Conservation (phyloP, 1,284 basidiomycete species). For the Somion occarium region DNA sequence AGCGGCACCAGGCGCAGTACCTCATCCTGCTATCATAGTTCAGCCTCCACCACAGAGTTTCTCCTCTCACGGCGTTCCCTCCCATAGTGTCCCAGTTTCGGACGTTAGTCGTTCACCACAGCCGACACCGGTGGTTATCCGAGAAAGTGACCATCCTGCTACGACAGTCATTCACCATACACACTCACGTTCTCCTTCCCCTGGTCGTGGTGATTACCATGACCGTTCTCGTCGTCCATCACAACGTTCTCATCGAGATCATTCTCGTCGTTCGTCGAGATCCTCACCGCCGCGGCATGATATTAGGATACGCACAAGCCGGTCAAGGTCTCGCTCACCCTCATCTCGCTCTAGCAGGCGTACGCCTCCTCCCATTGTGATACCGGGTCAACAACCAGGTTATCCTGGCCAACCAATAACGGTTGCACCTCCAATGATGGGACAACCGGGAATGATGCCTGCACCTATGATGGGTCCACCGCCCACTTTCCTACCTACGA, state of each 20-base stretch:
- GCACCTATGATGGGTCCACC: background rate
- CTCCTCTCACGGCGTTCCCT: background rate
- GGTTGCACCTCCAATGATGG: background rate
- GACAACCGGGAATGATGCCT: background rate
- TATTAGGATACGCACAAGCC: too few species aligned
- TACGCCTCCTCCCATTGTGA: background rate
- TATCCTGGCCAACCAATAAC: background rate
- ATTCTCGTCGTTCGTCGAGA: background rate
- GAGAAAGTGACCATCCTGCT: background rate
- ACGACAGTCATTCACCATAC: background rate
- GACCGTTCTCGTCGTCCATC: background rate
- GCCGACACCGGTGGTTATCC: conserved; percentile 4
- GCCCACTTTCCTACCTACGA: background rate
- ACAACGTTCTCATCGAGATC: background rate
- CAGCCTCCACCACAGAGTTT: conserved; percentile 11
- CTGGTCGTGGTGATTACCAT: background rate
- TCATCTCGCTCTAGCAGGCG: background rate
- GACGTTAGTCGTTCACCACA: background rate
- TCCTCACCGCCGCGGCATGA: background rate
- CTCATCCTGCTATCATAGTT: conserved; percentile 16
- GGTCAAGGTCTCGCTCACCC: too few species aligned
- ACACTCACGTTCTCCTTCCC: background rate
- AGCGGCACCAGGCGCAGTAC: conserved; percentile 3
- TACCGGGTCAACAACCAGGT: background rate
- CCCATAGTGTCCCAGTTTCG: background rate